phyloP scores from a whole-genome alignment of 140 eudicot species.

The Flaveria floridana region DNA sequence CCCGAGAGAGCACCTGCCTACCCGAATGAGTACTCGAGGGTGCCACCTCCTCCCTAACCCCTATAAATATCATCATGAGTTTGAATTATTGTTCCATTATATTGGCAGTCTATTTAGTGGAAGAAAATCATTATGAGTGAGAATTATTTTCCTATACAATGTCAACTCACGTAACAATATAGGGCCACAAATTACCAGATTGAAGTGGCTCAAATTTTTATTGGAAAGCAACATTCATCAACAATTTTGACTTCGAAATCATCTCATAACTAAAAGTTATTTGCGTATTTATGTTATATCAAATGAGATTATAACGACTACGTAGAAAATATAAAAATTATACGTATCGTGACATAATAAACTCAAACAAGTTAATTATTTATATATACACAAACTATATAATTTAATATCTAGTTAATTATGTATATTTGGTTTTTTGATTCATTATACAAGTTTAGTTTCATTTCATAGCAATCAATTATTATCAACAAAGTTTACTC shows the following conservation, averaged over 20 bases:
- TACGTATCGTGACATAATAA: too few species aligned
- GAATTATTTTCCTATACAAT: slow-evolving; percentile 22
- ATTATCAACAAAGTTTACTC: background rate
- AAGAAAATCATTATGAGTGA: slow-evolving; percentile 13
- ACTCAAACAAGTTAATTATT: too few species aligned
- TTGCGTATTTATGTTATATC: too few species aligned
- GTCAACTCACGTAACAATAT: slow-evolving; percentile 34
- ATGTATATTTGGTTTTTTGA: background rate
- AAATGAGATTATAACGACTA: too few species aligned
- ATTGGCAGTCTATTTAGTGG: slow-evolving; percentile 33
- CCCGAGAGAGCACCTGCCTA: too few species aligned
- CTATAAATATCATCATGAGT: too few species aligned
- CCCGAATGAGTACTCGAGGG: too few species aligned
- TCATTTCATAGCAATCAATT: background rate
- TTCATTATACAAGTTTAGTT: background rate
- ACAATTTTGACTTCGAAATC: background rate
- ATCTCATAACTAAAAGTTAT: background rate
- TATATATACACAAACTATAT: too few species aligned
- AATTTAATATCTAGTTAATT: too few species aligned
- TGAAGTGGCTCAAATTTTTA: slow-evolving; percentile 19
- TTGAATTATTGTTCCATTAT: background rate
- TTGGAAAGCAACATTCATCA: slow-evolving; percentile 3
- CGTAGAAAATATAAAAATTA: too few species aligned
- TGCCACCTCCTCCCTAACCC: too few species aligned
- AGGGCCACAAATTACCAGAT: slow-evolving; percentile 34